These are phyloP conservation scores for Pilasporangium apinafurcum DNA, from an alignment of 352 stramenopile species.

Conservation along the genomic window DNA sequence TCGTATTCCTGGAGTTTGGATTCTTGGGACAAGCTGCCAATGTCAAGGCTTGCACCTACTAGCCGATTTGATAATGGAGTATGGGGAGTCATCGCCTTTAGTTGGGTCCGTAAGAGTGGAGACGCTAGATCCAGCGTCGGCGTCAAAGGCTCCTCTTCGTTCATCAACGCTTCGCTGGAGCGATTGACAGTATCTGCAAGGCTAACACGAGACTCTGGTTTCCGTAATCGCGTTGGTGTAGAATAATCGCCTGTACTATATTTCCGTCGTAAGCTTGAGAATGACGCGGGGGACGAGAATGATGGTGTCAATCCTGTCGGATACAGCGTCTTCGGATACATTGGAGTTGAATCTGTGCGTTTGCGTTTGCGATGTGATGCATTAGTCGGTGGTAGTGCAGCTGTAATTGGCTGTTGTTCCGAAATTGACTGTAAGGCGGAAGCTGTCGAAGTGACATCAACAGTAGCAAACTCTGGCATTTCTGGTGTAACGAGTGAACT, in stretches of 20 bases:
- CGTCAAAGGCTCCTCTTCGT: conserved; percentile 53
- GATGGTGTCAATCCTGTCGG: conserved; percentile 10
- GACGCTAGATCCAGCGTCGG: conserved; percentile 69
- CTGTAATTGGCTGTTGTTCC: neutral
- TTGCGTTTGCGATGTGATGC: conserved; percentile 40
- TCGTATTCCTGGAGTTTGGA: conserved; percentile 59
- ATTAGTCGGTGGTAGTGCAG: conserved; percentile 11
- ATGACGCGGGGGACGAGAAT: conserved; percentile 10
- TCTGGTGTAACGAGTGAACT: conserved; percentile 31
- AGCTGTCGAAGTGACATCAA: conserved; percentile 14
- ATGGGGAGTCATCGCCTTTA: conserved; percentile 80
- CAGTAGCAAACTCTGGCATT: conserved; percentile 54
- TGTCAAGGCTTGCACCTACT: conserved; percentile 65
- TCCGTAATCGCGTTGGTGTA: conserved; percentile 27
- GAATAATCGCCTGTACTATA: conserved; percentile 53
- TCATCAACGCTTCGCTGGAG: conserved; percentile 19
- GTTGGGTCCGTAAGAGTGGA: conserved; percentile 65
- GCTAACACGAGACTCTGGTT: conserved; percentile 15
- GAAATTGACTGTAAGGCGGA: conserved; percentile 5
- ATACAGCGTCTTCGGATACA: conserved; percentile 10
- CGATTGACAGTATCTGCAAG: conserved; percentile 24
- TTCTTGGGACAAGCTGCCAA: conserved; percentile 68
- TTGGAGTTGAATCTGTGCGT: conserved; percentile 17
- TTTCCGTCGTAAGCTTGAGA: conserved; percentile 55
- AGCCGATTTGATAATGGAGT: conserved; percentile 81